Evolutionary conservation across 108 stramenopile genomes (phyloP), one percentile per base, ranked within the genome.

Genomic region (Schizochytrium sp.): DNA sequence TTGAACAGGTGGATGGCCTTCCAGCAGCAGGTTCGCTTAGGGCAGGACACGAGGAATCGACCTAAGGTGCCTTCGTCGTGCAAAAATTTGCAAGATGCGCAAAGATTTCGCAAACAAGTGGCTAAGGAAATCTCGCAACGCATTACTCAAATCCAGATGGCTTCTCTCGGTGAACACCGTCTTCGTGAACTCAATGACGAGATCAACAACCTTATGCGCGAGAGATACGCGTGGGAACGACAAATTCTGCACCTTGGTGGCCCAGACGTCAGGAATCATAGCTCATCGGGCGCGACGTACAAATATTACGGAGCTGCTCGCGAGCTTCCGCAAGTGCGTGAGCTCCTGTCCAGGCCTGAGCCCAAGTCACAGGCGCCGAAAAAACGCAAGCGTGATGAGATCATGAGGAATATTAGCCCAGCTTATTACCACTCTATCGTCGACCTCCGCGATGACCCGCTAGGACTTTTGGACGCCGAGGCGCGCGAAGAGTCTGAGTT

Each of bases 151-250:
- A 97, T 98, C 83, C 98, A 98, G 72, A 98, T 97, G 91, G 95
- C 97, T 0, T 97, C 96, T 3, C 88, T 98, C 61, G 97, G 97
- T 2, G 98, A 99, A 89, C 97, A 98, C 90, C 93, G 94, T n/a
- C 94, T 98, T 72, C 95, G 99, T 19, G 99, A 99, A 91, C 91
- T 98, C 72, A 99, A 99, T 90, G 99, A 99, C 91, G 93, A 95
- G 64, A 99, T 99, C 91, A 99, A 99, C 90, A 96, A 96, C 72
- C 94, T 97, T 89, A 72, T 98, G 13, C 89, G 99, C 73, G 98
- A 98, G 91, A 97, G 97, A 89, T 93, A 90, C 76, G 96, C 97
- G 89, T 98, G 98, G 98, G 97, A 98, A 93, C 91, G 92, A 56
- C 93, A 96, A n/a, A 96, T 97, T 46, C 91, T 91, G 87, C 96